phyloP scores from a whole-genome alignment of 2,329 filamentous ascomycete species.

The Phoma sp. region DNA sequence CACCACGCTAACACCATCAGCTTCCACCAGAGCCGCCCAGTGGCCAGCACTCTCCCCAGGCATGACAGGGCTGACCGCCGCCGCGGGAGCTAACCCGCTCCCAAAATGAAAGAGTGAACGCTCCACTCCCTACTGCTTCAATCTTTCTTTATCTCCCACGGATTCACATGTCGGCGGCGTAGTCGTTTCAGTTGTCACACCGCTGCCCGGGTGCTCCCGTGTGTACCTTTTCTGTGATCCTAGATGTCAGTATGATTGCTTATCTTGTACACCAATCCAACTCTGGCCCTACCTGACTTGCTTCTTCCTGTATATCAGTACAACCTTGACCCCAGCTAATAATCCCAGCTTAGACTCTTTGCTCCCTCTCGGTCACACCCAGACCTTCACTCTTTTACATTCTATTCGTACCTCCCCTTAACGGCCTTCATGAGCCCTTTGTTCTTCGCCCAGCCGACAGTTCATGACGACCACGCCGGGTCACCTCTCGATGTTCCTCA shows the following conservation, averaged over 20 bases:
- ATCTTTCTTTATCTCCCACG: constrained; percentile 33
- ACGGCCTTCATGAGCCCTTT: constrained; percentile 45
- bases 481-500: constrained; percentile 49
- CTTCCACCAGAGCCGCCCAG: constrained; percentile 25
- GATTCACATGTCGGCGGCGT: constrained; percentile 25
- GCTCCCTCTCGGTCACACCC: constrained; percentile 18
- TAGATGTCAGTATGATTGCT: constrained; percentile 39
- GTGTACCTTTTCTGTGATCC: constrained; percentile 30
- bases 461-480: constrained; percentile 36
- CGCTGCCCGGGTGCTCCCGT: constrained; percentile 43
- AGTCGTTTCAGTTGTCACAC: constrained; percentile 35
- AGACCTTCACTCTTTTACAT: constrained; percentile 16
- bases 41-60: constrained; percentile 26
- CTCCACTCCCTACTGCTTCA: constrained; percentile 20
- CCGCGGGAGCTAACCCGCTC: constrained; percentile 43
- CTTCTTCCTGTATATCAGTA: constrained; percentile 41
- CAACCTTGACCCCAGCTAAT: constrained; percentile 37
- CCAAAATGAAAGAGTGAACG: constrained; percentile 34
- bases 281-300: constrained; percentile 25
- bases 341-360: constrained; percentile 19
- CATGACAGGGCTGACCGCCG: constrained; percentile 37
- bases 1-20: constrained; percentile 25
- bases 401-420: constrained; percentile 12
- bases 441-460: constrained; percentile 29
- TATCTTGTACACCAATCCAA: constrained; percentile 43